Percentiles rank a stretch among this genome's conserved stretches.
These are phyloP conservation scores for Dactylellina parvicollis DNA, from an alignment of 2,329 filamentous ascomycete genomes.

Conservation along the genomic window DNA sequence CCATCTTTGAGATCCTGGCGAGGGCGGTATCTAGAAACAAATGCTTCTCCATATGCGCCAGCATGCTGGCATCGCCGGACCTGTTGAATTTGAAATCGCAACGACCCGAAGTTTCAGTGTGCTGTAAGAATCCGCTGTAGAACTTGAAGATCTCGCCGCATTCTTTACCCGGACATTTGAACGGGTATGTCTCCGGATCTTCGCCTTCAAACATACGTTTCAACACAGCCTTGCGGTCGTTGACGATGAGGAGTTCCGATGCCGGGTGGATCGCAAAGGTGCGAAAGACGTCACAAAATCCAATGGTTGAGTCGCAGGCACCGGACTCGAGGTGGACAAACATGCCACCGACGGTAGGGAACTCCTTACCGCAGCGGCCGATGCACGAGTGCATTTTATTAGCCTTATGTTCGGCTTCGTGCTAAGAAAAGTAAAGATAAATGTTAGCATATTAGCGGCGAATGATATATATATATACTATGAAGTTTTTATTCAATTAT, in stretches of 20 bases:
- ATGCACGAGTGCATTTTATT: constrained; percentile 8
- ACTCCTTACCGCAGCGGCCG: constrained; percentile 25
- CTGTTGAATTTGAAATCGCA: constrained; percentile 31
- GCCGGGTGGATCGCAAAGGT: constrained; percentile 30
- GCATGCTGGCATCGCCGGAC: constrained; percentile 24
- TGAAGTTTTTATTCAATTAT: no score
- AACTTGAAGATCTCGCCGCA: constrained; percentile 33
- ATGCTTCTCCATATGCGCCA: constrained; percentile 30
- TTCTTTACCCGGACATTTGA: constrained; percentile 26
- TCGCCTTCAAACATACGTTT: constrained; percentile 27
- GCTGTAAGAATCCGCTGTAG: constrained; percentile 34
- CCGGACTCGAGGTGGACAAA: constrained; percentile 34
- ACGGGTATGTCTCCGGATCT: neutral
- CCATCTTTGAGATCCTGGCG: constrained; percentile 16
- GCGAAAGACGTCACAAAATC: constrained; percentile 18
- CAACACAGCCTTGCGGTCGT: constrained; percentile 31
- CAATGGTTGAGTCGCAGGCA: constrained; percentile 30
- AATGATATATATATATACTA: no score
- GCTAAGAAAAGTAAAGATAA: constrained; percentile 1
- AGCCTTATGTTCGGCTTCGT: constrained; percentile 22
- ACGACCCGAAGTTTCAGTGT: neutral
- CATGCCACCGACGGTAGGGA: constrained; percentile 28
- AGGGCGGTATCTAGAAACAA: constrained; percentile 31
- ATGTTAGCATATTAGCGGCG: neutral
- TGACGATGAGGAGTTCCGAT: constrained; percentile 23